Percentiles rank a stretch among this genome's conserved stretches.
These are phyloP conservation scores for Chamaecrista fasciculata DNA, from an alignment of 306 rosid genomes.

Conservation along the genomic window DNA sequence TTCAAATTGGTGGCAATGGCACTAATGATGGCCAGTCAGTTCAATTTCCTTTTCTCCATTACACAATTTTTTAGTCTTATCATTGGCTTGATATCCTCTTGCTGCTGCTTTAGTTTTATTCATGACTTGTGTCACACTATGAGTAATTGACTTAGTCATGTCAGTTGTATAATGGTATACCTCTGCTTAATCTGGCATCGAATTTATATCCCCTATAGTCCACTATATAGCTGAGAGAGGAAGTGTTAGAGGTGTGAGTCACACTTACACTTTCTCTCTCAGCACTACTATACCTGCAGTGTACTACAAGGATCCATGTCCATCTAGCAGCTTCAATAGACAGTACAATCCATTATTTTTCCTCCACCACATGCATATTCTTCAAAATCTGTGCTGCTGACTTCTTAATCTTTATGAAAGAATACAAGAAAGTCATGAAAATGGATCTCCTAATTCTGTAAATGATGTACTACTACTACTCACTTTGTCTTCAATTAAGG, in stretches of 20 bases:
- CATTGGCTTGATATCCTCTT: not conserved
- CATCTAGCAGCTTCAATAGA: not conserved
- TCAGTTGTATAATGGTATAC: not conserved
- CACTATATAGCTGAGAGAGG: too few relatives aligned
- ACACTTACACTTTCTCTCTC: too few relatives aligned
- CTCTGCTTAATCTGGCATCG: not conserved
- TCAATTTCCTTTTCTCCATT: not conserved
- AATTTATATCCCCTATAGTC: too few relatives aligned
- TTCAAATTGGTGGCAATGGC: constrained; percentile 46
- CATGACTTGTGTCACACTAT: not conserved
- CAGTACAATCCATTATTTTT: not conserved
- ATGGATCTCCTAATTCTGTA: not conserved
- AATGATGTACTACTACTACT: not conserved
- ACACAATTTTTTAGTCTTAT: not conserved
- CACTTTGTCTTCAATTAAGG: not conserved
- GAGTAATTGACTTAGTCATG: not conserved
- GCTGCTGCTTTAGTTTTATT: too few relatives aligned
- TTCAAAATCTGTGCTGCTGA: not conserved
- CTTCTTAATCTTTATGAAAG: not conserved
- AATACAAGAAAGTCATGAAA: not conserved
- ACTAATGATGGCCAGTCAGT: constrained; percentile 49
- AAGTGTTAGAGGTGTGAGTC: too few relatives aligned
- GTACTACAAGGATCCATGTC: too few relatives aligned
- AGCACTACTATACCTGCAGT: too few relatives aligned
- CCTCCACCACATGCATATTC: not conserved